Conservation (phyloP, 305 asterid species). For the Caryopteris hybrid region DNA sequence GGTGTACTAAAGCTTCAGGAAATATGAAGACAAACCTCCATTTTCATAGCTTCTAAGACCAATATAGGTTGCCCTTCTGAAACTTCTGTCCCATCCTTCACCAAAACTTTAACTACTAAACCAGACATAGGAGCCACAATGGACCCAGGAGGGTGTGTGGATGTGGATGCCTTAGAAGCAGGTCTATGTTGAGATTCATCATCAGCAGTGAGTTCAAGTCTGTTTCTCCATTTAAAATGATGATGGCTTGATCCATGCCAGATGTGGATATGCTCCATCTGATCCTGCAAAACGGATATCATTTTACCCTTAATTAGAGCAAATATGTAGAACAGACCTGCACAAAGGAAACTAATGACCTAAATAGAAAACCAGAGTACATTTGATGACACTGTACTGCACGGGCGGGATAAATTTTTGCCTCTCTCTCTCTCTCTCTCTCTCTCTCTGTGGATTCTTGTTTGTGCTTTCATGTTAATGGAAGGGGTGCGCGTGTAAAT, state of each 20-base stretch:
- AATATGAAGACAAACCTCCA: conserved; percentile 64
- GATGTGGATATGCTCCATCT: conserved; percentile 75
- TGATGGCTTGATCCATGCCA: conserved; percentile 78
- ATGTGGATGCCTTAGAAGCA: conserved; percentile 29
- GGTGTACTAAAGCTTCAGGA: conserved; percentile 4
- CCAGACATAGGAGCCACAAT: conserved; percentile 96
- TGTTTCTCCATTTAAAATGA: conserved; percentile 59
- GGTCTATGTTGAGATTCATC: conserved; percentile 51
- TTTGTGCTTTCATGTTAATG: background rate
- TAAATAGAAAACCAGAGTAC: background rate
- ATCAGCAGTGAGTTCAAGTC: conserved; percentile 39
- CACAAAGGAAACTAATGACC: background rate
- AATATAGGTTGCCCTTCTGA: conserved; percentile 73
- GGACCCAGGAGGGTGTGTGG: conserved; percentile 79
- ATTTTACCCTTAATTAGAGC: conserved; percentile 8
- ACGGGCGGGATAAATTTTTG: background rate
- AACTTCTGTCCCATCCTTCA: conserved; percentile 62
- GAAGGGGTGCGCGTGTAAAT: background rate
- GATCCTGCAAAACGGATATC: conserved; percentile 50
- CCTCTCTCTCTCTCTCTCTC: background rate
- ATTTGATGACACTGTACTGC: background rate
- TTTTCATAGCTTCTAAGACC: conserved; percentile 97
- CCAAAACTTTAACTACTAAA: conserved; percentile 78
- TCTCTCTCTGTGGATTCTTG: background rate
- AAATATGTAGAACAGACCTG: background rate